Evolutionary conservation across 805 yeast genomes (phyloP), one percentile per base, ranked within the genome.

Genomic region (Sugiyamaella mastotermitis): DNA sequence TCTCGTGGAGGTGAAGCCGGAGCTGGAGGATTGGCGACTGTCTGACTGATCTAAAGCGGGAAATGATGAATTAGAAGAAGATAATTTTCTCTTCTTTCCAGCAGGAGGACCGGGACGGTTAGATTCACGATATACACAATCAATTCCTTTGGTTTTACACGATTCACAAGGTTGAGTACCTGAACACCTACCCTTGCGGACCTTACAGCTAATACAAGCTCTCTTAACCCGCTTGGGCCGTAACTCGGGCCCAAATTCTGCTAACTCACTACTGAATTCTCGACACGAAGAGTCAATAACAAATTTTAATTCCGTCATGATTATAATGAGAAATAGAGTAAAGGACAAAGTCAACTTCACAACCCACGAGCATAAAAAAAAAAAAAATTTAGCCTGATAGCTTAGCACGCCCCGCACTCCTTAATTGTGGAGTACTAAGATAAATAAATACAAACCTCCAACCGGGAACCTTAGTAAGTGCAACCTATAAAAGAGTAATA

Each of bases 121-220:
- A n/a, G n/a, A n/a, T 16, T 41, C 48, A 13, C 36, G 36, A 36
- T 41, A 49, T 13, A 41, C 43, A 31, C 56, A 52, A 8, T 35
- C 42, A 15, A 44, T 30, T 6, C 35, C 28, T 29, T 41, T 38
- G 3, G 43, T 15, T 15, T 19, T 20, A 35, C 56, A 52, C 3
- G 38, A 36, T 10, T 41, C 34, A 32, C 56, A 52, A 1, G 57
- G 57, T 15, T 21, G 35, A 2, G 40, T 37, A 4, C 57, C 57
- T 6, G 50, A 44, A 28, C 57, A 52, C 21, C 49, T 47, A 41
- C 45, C 55, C 38, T 51, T 52, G 13, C 48, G 38, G 11, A 38
- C 38, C 19, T 52, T 45, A 34, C 56, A 52, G 5, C 34, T 32
- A 19, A 34, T 25, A 30, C 56, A 52, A 1, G 56, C 56, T 9